Evolutionary conservation across 2,329 filamentous ascomycete genomes (phyloP).

Genomic region (Penicillium sp.): DNA sequence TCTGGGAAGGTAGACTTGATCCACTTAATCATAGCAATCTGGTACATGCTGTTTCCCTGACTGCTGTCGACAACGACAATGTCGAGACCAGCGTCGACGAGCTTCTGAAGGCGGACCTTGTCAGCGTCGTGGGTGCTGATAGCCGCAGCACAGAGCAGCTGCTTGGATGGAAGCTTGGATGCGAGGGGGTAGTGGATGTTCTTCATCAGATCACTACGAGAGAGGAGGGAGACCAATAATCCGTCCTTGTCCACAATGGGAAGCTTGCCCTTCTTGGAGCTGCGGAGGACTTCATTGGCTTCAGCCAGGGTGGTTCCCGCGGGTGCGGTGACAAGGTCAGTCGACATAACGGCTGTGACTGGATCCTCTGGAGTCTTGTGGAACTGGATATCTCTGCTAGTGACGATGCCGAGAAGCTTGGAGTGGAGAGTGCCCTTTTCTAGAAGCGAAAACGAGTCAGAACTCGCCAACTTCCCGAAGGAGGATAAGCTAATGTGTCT

Average conservation of each 20-base stretch:
- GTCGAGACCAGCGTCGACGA: slow-evolving; percentile 93
- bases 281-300: slow-evolving; percentile 88
- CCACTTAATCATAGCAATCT: slow-evolving; percentile 97
- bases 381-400: slow-evolving; percentile 97
- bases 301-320: slow-evolving; percentile 80
- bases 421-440: slow-evolving; percentile 91
- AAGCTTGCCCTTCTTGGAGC: slow-evolving; percentile 98
- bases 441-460: slow-evolving; percentile 39
- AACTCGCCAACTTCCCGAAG: no score
- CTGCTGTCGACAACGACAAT: slow-evolving; percentile 94
- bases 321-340: slow-evolving; percentile 83
- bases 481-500: slow-evolving; percentile 40
- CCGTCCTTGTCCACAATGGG: slow-evolving; percentile 82
- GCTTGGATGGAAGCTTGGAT: slow-evolving; percentile 96
- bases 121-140: slow-evolving; percentile 95
- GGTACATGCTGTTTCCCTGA: slow-evolving; percentile 98
- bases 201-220: slow-evolving; percentile 95
- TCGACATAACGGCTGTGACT: slow-evolving; percentile 92
- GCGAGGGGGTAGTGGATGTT: slow-evolving; percentile 96
- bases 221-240: slow-evolving; percentile 90
- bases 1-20: slow-evolving; percentile 82
- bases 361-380: slow-evolving; percentile 72
- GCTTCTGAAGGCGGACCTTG: slow-evolving; percentile 78
- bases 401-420: slow-evolving; percentile 96
- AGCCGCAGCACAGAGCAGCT: slow-evolving; percentile 91